Evolutionary conservation across 148 eudicot species (phyloP).

Genomic region (Camellia granthamiana): DNA sequence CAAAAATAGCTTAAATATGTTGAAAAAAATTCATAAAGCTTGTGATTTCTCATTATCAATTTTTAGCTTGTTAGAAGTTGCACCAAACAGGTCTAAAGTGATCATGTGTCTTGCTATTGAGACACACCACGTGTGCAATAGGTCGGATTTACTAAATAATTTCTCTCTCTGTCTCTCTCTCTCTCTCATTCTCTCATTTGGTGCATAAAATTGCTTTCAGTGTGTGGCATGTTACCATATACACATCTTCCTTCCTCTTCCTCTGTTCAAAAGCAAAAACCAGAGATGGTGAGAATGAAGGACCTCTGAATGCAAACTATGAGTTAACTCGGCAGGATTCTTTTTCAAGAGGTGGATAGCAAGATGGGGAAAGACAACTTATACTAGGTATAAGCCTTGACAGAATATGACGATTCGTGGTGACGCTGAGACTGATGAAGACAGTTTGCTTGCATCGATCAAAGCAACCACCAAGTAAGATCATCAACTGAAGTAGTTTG

Average conservation of each 20-base stretch:
- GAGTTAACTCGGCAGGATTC: constrained; percentile 77
- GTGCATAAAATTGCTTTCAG: constrained; percentile 40
- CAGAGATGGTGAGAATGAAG: constrained; percentile 28
- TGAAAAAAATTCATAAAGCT: too few relatives aligned
- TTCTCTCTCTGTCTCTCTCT: constrained; percentile 1
- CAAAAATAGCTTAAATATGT: too few relatives aligned
- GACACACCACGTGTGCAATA: too few relatives aligned
- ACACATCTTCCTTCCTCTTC: constrained; percentile 81
- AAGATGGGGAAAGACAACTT: background rate
- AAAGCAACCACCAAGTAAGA: background rate
- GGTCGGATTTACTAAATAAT: too few relatives aligned
- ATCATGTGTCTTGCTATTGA: too few relatives aligned
- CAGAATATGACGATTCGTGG: background rate
- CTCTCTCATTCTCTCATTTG: background rate
- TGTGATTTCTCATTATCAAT: too few relatives aligned
- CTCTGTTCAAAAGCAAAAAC: constrained; percentile 65
- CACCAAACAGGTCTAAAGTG: too few relatives aligned
- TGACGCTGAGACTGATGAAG: background rate
- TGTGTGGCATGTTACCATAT: constrained; percentile 82
- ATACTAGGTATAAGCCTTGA: background rate
- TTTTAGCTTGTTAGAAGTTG: too few relatives aligned
- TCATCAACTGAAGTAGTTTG: too few relatives aligned
- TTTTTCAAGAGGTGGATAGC: constrained; percentile 27
- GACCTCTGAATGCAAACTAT: constrained; percentile 37
- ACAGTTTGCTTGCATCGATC: background rate